Conservation (phyloP, 2,329 filamentous ascomycete species). For the Hypoxylon sp. region DNA sequence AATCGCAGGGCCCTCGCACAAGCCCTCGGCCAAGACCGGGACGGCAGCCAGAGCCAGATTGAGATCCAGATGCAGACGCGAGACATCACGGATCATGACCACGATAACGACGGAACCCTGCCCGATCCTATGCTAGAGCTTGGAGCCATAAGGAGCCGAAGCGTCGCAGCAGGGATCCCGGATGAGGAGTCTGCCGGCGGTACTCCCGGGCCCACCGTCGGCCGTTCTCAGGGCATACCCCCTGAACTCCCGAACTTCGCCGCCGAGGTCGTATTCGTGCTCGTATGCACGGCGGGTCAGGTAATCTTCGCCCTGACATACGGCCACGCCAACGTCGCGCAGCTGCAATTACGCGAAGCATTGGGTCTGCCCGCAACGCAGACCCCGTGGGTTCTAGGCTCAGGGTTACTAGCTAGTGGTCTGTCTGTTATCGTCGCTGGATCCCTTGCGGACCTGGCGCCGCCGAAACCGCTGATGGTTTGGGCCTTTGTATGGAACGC, state of each 20-base stretch:
- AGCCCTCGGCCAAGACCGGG: conserved; percentile 28
- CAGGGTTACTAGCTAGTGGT: conserved; percentile 58
- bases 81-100: conserved; percentile 35
- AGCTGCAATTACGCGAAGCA: conserved; percentile 54
- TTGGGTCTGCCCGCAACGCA: conserved; percentile 57
- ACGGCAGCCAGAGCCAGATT: conserved; percentile 6
- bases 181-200: conserved; percentile 34
- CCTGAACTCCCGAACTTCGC: conserved; percentile 57
- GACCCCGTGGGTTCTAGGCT: conserved; percentile 59
- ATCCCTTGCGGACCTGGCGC: conserved; percentile 55
- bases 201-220: not conserved
- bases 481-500: conserved; percentile 59
- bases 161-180: conserved; percentile 20
- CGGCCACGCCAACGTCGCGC: conserved; percentile 58
- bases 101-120: conserved; percentile 32
- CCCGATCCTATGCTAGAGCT: conserved; percentile 42
- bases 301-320: conserved; percentile 59
- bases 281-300: conserved; percentile 58
- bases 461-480: conserved; percentile 58
- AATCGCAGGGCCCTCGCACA: conserved; percentile 31
- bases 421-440: conserved; percentile 58
- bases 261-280: conserved; percentile 57
- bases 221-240: conserved; percentile 53
- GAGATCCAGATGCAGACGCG: conserved; percentile 34
- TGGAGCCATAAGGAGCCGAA: conserved; percentile 38